Percentiles rank a stretch among this genome's conserved stretches.
Conservation (phyloP, 257 asterid genomes). For the Solanum etuberosum region DNA sequence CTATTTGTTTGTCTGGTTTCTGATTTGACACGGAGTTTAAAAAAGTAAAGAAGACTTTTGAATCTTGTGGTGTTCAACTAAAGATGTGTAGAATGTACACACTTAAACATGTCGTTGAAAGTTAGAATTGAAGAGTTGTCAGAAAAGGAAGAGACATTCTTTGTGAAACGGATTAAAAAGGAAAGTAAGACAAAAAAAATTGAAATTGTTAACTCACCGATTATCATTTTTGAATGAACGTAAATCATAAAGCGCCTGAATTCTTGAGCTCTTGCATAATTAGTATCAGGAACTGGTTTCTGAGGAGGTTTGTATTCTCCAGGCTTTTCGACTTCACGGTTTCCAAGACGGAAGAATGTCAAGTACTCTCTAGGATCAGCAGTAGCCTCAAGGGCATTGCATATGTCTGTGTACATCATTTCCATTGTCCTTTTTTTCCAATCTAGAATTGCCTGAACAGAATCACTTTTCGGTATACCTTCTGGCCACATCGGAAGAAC, state of each 20-base stretch:
- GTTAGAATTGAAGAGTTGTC: no score
- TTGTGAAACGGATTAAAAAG: no score
- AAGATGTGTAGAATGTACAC: no score
- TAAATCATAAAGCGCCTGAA: slow-evolving; percentile 83
- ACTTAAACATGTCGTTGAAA: no score
- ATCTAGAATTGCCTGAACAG: slow-evolving; percentile 79
- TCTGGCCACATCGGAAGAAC: slow-evolving; percentile 98
- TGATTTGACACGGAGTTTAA: no score
- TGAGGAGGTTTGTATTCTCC: slow-evolving; percentile 49
- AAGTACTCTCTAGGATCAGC: slow-evolving; percentile 66
- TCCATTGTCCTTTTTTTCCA: slow-evolving; percentile 93
- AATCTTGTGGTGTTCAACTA: no score
- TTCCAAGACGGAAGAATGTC: slow-evolving; percentile 83
- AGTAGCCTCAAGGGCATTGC: slow-evolving; percentile 25
- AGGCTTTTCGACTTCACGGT: slow-evolving; percentile 34
- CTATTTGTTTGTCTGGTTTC: no score
- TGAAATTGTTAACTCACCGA: no score
- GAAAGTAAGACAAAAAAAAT: no score
- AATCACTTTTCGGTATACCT: slow-evolving; percentile 63
- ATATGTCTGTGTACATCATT: slow-evolving; percentile 75
- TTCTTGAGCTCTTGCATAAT: slow-evolving; percentile 65
- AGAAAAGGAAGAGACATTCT: no score
- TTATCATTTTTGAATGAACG: no score
- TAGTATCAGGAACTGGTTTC: slow-evolving; percentile 49
- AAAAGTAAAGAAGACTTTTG: no score